phyloP scores from a whole-genome alignment of 331 rosid genomes.

The Ulmus americana region DNA sequence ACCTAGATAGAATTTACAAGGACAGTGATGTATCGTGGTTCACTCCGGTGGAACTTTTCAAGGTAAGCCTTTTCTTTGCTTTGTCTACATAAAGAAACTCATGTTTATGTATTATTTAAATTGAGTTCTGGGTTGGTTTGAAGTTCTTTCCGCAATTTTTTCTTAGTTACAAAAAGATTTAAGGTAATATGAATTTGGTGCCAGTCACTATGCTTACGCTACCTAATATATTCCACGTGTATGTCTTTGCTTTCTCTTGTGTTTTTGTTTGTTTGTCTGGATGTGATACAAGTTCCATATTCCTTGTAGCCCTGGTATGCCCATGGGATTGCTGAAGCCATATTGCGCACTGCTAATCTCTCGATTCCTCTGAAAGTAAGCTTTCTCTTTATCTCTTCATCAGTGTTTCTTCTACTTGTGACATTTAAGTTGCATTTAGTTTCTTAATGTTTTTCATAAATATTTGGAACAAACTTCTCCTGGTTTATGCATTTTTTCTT shows the following conservation, averaged over 20 bases:
- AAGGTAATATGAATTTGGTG: too few species aligned
- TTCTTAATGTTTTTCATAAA: not conserved
- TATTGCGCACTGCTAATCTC: slow-evolving; percentile 92
- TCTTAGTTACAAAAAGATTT: not conserved
- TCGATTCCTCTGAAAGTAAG: slow-evolving; percentile 90
- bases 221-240: not conserved
- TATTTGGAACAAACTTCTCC: not conserved
- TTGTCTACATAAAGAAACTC: slow-evolving; percentile 1
- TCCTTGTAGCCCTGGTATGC: slow-evolving; percentile 92
- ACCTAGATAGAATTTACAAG: slow-evolving; percentile 73
- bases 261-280: not conserved
- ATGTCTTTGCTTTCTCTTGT: slow-evolving; percentile 4
- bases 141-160: not conserved
- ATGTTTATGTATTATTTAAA: not conserved
- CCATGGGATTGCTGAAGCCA: slow-evolving; percentile 94
- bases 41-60: slow-evolving; percentile 92
- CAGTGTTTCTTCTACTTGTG: slow-evolving; percentile 17
- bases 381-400: slow-evolving; percentile 10
- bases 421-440: not conserved
- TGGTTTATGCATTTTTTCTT: not conserved
- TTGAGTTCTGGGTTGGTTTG: not conserved
- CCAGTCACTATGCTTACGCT: not conserved
- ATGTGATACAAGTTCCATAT: slow-evolving; percentile 5
- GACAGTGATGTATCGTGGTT: slow-evolving; percentile 76
- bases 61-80: slow-evolving; percentile 39